Evolutionary conservation across 331 rosid species (phyloP), one percentile per base, ranked within the genome.

Genomic region (Prunus yedoensis): DNA sequence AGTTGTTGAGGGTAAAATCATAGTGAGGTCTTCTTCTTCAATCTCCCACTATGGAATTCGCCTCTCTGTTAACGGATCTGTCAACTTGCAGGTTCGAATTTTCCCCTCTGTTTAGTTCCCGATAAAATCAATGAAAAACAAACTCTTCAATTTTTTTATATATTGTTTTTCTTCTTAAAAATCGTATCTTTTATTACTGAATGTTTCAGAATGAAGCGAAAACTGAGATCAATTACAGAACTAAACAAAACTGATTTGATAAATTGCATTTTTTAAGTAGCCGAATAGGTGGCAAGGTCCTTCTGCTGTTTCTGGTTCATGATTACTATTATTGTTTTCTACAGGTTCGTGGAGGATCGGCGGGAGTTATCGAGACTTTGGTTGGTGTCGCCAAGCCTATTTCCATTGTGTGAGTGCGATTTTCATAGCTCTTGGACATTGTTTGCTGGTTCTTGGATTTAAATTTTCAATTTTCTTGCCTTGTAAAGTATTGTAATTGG

Each of bases 341-440:
- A 63, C 80, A 91, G 98, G 88, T 94, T 81, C 94, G 91, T 77
- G 96, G 98, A 79, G 98, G 98, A 69, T 87, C 98, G 12, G 88
- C 88, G 0, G 83, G 84, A 62, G 75, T 80, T 43, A 82, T 85
- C 3, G 83, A 83, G 79, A 75, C 88, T 21, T 38, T 87, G 43
- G 84, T 81, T 46, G 88, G 89, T 59, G 84, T 86, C 73, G 32
- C 85, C 56, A 84, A 87, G 76, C 87, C 87, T 35, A 68, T 83
- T 43, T 61, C 58, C 41, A 82, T 85, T 56, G 74, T 89, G 83
- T 88, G 52, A 77, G 87, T 89, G 74, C 10, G 20, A 47, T 57
- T 21, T 52, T 67, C 18, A 12, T 35, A 20, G 20, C 11, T 2
- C 58, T 2, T 16, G 58, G 21, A 18, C 21, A 17, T 18, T 52